Percentiles rank a stretch among this genome's conserved stretches.
phyloP scores from a whole-genome alignment of 1,284 basidiomycete species.

The Schizophyllum amplum region DNA sequence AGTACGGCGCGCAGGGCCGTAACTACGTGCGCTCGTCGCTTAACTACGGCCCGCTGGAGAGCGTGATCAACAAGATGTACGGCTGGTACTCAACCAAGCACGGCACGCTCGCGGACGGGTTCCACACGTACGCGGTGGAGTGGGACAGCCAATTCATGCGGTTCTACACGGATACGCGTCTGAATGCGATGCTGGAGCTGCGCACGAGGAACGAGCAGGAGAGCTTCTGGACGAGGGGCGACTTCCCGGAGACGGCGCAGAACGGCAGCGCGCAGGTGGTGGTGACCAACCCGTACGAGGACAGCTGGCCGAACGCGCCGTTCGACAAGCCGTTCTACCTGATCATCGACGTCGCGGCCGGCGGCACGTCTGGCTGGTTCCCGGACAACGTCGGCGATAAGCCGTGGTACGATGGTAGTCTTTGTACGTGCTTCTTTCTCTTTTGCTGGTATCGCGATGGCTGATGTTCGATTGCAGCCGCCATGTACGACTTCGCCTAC shows the following conservation, averaged over 20 bases:
- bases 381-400: slow-evolving; percentile 64
- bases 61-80: slow-evolving; percentile 55
- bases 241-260: slow-evolving; percentile 60
- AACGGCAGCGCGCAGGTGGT: slow-evolving; percentile 57
- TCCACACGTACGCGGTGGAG: slow-evolving; percentile 73
- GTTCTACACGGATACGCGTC: slow-evolving; percentile 63
- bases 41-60: slow-evolving; percentile 62
- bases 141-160: slow-evolving; percentile 69
- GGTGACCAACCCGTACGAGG: slow-evolving; percentile 49
- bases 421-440: slow-evolving; percentile 26
- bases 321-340: slow-evolving; percentile 84
- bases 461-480: slow-evolving; percentile 27
- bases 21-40: slow-evolving; percentile 64
- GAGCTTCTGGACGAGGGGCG: slow-evolving; percentile 39
- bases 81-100: slow-evolving; percentile 58
- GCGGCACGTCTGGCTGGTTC: slow-evolving; percentile 81
- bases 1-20: slow-evolving; percentile 53
- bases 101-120: slow-evolving; percentile 33
- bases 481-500: slow-evolving; percentile 63
- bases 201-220: slow-evolving; percentile 42
- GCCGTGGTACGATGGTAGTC: slow-evolving; percentile 67
- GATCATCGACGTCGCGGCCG: slow-evolving; percentile 67
- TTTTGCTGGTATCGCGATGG: neutral
- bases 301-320: slow-evolving; percentile 50
- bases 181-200: slow-evolving; percentile 27